Evolutionary conservation across 352 stramenopile species (phyloP).

Genomic region (Albugo candida): DNA sequence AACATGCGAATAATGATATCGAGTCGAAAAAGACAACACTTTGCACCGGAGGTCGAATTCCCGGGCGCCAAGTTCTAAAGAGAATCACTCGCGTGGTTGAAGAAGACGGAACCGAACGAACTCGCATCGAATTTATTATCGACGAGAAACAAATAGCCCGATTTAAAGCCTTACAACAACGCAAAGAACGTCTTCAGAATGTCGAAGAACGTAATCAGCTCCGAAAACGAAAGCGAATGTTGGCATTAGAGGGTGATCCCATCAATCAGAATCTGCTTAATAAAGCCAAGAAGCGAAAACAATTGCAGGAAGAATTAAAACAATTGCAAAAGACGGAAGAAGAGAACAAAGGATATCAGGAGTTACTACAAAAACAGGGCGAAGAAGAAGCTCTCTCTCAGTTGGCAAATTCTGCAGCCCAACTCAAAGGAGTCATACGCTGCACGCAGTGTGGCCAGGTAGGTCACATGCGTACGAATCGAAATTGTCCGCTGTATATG

Average conservation of each 20-base stretch:
- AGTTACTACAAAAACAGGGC: constrained; percentile 59
- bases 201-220: constrained; percentile 49
- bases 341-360: constrained; percentile 65
- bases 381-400: constrained; percentile 20
- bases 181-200: constrained; percentile 51
- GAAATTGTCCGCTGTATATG: constrained; percentile 69
- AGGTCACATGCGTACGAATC: constrained; percentile 71
- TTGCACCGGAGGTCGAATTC: constrained; percentile 1
- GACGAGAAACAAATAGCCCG: constrained; percentile 46
- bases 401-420: constrained; percentile 6
- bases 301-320: constrained; percentile 74
- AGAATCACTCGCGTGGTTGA: constrained; percentile 53
- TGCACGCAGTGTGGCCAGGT: constrained; percentile 63
- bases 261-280: constrained; percentile 29
- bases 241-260: constrained; percentile 40
- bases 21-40: background rate
- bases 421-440: constrained; percentile 39
- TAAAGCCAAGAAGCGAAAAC: constrained; percentile 62
- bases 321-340: constrained; percentile 62
- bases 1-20: background rate
- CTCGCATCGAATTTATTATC: constrained; percentile 64
- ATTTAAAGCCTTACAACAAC: constrained; percentile 56
- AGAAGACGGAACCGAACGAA: constrained; percentile 55
- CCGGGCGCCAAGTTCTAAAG: constrained; percentile 39
- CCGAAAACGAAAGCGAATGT: constrained; percentile 59